Base-by-base conservation (phyloP, 2,329 filamentous ascomycete species). In the Xylariaceae sp. region DNA sequence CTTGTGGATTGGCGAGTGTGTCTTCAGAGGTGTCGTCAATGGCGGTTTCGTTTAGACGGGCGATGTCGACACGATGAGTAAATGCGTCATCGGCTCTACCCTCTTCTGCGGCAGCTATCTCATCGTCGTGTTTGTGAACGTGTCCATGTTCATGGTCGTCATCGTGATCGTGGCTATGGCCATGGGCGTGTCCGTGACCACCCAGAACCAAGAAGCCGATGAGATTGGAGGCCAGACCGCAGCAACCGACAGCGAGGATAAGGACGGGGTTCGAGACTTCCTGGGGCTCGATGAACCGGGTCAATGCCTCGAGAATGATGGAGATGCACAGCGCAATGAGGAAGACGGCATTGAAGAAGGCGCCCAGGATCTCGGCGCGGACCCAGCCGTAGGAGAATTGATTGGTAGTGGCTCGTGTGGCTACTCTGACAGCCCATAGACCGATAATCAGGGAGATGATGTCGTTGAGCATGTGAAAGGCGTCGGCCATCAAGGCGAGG, bases 381-480 rank as follows among this genome's bases (percentile, higher is more conserved):
- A 97, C 86, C 88, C 91, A 98, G 46, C 93, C 93, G 66, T 96
- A 98, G 14, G 93, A 96, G 65, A 93, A 98, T 66, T 86, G 88
- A 60, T 95, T 91, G 7, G 90, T 94, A 0, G 85, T 87, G 55
- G 84, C 87, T 60, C 87, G 83, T 64, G 87, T 87, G 21, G 91
- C 88, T 40, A 94, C 87, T 52, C 85, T 88, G 44, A 98, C 93
- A 42, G 93, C 93, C 92, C 93, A 98, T 33, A 97, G 70, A 54
- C 93, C 93, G 51, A 98, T 92, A 45, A 85, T 79, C 12, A 98
- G 74, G 1, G 93, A 97, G 50, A 98, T 85, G 58, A 98, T 93
- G 79, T 98, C 93, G 73, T 98, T 98, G 50, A 98, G 76, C 93
- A 98, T 98, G 71, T 98, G 93, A 68, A 98, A 98, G 49, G 93